These are phyloP conservation scores for Fusarium circinatum DNA, from an alignment of 2,329 filamentous ascomycete species.

Conservation along the genomic window DNA sequence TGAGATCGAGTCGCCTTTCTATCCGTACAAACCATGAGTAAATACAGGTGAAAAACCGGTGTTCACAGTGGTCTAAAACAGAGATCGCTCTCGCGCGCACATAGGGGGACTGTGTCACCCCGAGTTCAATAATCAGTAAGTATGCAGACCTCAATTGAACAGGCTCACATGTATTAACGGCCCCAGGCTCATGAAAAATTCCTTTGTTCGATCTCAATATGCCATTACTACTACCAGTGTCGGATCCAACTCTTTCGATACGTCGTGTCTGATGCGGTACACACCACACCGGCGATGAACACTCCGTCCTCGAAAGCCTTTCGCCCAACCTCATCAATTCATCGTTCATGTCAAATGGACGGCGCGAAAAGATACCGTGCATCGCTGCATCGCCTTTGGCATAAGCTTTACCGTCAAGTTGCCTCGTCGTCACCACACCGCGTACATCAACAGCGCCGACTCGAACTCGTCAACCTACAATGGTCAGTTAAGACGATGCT, in stretches of 20 bases:
- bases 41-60: background rate
- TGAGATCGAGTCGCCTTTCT: background rate
- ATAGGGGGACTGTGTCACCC: background rate
- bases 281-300: background rate
- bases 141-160: background rate
- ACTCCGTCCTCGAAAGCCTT: background rate
- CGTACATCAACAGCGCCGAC: background rate
- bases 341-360: background rate
- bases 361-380: background rate
- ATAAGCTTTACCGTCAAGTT: background rate
- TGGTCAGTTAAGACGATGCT: background rate
- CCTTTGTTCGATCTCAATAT: background rate
- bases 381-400: background rate
- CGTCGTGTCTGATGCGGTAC: background rate
- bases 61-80: background rate
- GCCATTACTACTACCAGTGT: rapidly evolving
- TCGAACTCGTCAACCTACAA: too few relatives aligned
- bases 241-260: background rate
- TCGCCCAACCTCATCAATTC: background rate
- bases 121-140: background rate
- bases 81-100: background rate
- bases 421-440: background rate
- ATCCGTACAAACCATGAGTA: background rate
- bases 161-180: background rate
- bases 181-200: rapidly evolving